Percentiles rank a stretch among this genome's conserved stretches.
These are phyloP conservation scores for Parmelia sp. DNA, from an alignment of 495 filamentous ascomycete genomes.

Conservation along the genomic window DNA sequence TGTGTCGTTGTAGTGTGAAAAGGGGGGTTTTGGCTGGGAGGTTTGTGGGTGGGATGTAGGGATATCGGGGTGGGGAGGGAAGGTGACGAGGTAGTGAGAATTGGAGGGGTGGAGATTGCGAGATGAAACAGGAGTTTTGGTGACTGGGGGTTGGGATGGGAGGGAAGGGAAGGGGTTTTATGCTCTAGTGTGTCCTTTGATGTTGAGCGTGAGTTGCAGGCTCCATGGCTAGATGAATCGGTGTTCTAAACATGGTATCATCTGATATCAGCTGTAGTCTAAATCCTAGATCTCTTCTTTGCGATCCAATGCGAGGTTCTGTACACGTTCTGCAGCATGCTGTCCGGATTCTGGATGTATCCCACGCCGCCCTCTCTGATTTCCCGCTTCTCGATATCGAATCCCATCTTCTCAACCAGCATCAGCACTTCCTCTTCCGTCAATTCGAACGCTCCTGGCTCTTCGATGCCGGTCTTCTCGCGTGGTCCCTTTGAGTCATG, in stretches of 20 bases:
- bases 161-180: too few species aligned
- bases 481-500: slow-evolving; percentile 9
- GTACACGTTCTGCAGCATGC: slow-evolving; percentile 82
- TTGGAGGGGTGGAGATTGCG: too few species aligned
- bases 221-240: too few species aligned
- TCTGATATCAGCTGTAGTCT: neutral
- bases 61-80: too few species aligned
- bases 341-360: slow-evolving; percentile 76
- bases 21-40: too few species aligned
- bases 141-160: too few species aligned
- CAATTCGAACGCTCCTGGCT: slow-evolving; percentile 79
- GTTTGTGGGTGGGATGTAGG: too few species aligned
- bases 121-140: too few species aligned
- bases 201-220: too few species aligned
- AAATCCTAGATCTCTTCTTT: slow-evolving; percentile 47
- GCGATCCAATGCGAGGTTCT: slow-evolving; percentile 76
- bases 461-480: slow-evolving; percentile 51
- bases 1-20: too few species aligned
- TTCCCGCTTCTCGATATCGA: slow-evolving; percentile 45
- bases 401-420: slow-evolving; percentile 70
- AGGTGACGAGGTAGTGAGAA: too few species aligned
- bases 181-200: too few species aligned
- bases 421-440: slow-evolving; percentile 78
- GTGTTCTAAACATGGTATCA: neutral
- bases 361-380: slow-evolving; percentile 49